phyloP scores from a whole-genome alignment of 192 early-diverging fungal species.

The Irineochytrium annulatum region DNA sequence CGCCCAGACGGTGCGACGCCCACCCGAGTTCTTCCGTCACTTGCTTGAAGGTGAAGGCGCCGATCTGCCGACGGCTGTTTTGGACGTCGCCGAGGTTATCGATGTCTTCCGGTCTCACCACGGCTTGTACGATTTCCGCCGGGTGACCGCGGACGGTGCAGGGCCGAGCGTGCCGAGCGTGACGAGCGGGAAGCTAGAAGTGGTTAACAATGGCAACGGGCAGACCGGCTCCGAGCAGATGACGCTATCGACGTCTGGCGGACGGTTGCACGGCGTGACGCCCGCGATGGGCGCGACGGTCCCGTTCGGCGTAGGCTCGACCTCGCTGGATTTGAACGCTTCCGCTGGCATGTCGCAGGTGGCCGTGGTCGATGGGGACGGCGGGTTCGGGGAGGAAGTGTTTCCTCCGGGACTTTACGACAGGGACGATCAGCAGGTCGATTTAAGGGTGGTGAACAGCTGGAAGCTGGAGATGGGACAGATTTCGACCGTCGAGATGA shows the following conservation, averaged over 20 bases:
- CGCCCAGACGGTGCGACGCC: conserved; percentile 56
- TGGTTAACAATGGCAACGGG: background rate
- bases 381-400: background rate
- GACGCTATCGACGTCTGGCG: background rate
- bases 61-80: conserved; percentile 16
- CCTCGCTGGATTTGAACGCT: background rate
- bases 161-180: too few relatives aligned
- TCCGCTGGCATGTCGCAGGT: conserved; percentile 44
- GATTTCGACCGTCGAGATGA: conserved; percentile 50
- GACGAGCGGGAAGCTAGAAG: too few relatives aligned
- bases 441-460: conserved; percentile 43
- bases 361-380: conserved; percentile 30
- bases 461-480: conserved; percentile 50
- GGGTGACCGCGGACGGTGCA: background rate
- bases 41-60: conserved; percentile 39
- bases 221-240: background rate
- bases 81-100: conserved; percentile 30
- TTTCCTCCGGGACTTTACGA: conserved; percentile 49
- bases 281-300: background rate
- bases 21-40: conserved; percentile 53
- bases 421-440: conserved; percentile 54
- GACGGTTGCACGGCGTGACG: too few relatives aligned
- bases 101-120: conserved; percentile 31
- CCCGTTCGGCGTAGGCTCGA: conserved; percentile 1
- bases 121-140: conserved; percentile 37